Conservation (phyloP, 2,329 filamentous ascomycete genomes). For the Penicillium sp. region DNA sequence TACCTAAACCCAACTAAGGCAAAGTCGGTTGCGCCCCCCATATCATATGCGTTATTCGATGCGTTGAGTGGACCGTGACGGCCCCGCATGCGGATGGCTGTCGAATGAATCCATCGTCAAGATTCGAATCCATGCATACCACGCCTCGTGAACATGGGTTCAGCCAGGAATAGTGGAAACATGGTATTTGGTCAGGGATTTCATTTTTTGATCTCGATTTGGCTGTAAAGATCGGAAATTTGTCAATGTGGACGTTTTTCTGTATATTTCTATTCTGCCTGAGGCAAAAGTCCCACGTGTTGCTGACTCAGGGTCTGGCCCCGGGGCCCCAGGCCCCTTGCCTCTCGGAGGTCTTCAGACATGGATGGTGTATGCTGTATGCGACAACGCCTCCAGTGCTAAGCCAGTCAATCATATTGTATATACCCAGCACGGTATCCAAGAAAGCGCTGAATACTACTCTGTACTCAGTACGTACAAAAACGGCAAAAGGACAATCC, state of each 20-base stretch:
- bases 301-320: neutral
- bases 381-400: neutral
- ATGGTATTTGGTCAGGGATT: neutral
- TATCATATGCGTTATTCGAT: conserved; percentile 9
- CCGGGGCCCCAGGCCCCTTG: neutral
- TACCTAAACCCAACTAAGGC: neutral
- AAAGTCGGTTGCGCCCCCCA: conserved; percentile 10
- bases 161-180: neutral
- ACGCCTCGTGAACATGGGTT: conserved; percentile 14
- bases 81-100: conserved; percentile 18
- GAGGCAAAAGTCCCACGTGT: neutral
- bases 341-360: neutral
- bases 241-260: neutral
- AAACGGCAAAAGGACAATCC: neutral
- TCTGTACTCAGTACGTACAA: neutral
- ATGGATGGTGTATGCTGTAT: neutral
- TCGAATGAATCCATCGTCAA: conserved; percentile 8
- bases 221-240: neutral
- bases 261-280: neutral
- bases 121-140: conserved; percentile 9
- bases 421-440: neutral
- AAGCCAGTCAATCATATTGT: neutral
- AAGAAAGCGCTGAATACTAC: neutral
- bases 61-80: conserved; percentile 10
- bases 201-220: conserved; percentile 1